Percentiles rank a stretch among this genome's conserved stretches.
phyloP scores from a whole-genome alignment of 352 stramenopile species.

The Globisporangium cylindrosporum region DNA sequence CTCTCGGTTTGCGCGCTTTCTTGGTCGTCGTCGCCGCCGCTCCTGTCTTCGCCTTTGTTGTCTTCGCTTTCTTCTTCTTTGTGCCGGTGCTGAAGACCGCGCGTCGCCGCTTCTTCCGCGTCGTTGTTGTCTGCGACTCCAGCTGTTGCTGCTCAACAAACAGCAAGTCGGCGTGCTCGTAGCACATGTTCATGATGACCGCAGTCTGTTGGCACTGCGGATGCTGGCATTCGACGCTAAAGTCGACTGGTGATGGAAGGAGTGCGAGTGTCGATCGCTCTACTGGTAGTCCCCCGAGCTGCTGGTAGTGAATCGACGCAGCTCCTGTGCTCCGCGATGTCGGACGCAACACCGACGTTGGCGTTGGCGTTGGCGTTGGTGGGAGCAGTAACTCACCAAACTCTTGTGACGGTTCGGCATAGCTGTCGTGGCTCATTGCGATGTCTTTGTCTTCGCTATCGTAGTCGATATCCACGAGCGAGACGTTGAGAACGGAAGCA shows the following conservation, averaged over 20 bases:
- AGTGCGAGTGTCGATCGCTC: not conserved
- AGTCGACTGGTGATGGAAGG: not conserved
- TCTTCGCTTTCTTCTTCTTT: not conserved
- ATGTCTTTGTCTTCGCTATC: not conserved
- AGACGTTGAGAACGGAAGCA: conserved; percentile 8
- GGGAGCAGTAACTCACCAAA: not conserved
- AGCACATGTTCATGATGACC: conserved; percentile 5
- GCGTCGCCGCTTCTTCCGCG: conserved; percentile 16
- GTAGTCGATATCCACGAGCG: conserved; percentile 5
- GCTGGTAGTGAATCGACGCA: not conserved
- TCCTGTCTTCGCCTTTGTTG: not conserved
- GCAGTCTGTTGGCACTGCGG: not conserved
- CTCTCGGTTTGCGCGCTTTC: not conserved
- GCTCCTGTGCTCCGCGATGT: not conserved
- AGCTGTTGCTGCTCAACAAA: not conserved
- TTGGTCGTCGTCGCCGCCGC: not conserved
- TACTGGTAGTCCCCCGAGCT: not conserved
- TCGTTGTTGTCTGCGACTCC: not conserved
- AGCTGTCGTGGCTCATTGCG: not conserved
- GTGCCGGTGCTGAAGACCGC: conserved; percentile 1
- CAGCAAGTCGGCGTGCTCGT: conserved; percentile 3
- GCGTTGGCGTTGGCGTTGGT: not conserved
- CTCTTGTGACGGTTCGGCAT: not conserved
- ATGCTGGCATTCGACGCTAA: conserved; percentile 3
- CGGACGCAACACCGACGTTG: not conserved